phyloP scores from a whole-genome alignment of 345 rosid genomes.

The Jatropha curcas region DNA sequence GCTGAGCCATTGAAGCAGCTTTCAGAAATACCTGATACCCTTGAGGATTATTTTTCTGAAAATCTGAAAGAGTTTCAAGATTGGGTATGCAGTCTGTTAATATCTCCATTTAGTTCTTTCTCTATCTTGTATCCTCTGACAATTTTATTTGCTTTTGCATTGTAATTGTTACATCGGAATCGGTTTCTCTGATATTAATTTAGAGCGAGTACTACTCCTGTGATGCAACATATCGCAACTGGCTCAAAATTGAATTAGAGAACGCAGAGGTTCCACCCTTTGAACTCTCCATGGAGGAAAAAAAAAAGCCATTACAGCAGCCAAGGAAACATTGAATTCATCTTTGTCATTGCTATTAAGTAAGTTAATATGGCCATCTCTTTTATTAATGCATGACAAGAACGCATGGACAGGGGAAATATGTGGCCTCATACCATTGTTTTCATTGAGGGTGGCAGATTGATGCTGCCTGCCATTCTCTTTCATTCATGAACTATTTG shows the following conservation, averaged over 20 bases:
- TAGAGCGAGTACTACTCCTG: conserved; percentile 93
- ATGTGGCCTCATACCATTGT: not conserved
- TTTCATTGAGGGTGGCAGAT: not conserved
- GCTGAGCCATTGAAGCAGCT: conserved; percentile 99
- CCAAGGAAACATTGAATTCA: conserved; percentile 62
- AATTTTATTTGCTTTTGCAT: not conserved
- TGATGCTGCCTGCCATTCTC: not conserved
- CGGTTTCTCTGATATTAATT: conserved; percentile 14
- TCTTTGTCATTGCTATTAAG: conserved; percentile 66
- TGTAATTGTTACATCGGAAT: no score
- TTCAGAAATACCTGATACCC: conserved; percentile 59
- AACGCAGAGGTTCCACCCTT: conserved; percentile 63
- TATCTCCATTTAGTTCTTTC: not conserved
- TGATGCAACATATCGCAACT: conserved; percentile 92
- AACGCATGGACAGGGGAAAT: not conserved
- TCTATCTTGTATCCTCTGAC: conserved; percentile 12
- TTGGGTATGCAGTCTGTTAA: conserved; percentile 62
- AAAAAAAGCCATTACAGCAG: conserved; percentile 59
- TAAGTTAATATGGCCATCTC: conserved; percentile 37
- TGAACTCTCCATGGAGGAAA: conserved; percentile 81
- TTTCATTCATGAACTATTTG: not conserved
- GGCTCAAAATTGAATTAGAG: conserved; percentile 84
- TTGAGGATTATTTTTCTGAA: conserved; percentile 66
- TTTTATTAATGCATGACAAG: conserved; percentile 5
- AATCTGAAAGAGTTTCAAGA: conserved; percentile 87